Conservation (phyloP, 257 asterid genomes). For the Apocynum venetum region DNA sequence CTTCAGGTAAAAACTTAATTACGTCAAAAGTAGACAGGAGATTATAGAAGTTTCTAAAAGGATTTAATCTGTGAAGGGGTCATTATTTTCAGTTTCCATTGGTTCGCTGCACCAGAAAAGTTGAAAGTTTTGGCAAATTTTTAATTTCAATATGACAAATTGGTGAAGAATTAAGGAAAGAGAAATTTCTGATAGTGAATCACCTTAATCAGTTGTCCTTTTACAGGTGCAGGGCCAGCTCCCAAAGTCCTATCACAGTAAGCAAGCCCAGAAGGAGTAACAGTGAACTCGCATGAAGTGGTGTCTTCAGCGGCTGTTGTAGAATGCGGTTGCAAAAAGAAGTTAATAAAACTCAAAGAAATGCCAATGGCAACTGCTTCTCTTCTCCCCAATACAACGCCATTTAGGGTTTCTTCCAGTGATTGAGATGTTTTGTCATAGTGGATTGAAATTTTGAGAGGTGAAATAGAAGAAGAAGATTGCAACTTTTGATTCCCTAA, state of each 20-base stretch:
- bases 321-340: slow-evolving; percentile 4
- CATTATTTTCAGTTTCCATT: no score
- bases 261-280: slow-evolving; percentile 39
- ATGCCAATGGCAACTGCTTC: slow-evolving; percentile 29
- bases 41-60: no score
- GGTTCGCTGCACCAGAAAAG: no score
- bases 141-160: no score
- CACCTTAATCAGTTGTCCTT: slow-evolving; percentile 50
- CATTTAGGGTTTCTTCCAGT: background rate
- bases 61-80: no score
- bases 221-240: slow-evolving; percentile 29
- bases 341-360: slow-evolving; percentile 9
- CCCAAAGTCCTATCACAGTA: slow-evolving; percentile 38
- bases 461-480: background rate
- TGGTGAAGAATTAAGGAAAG: no score
- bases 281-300: slow-evolving; percentile 25
- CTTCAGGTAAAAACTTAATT: no score
- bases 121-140: no score
- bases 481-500: background rate
- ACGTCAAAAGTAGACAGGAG: no score
- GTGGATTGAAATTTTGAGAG: slow-evolving; percentile 5
- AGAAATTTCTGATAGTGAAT: no score
- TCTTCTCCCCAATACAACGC: slow-evolving; percentile 22
- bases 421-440: background rate
- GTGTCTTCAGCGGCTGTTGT: slow-evolving; percentile 21